Conservation (phyloP, 2,329 filamentous ascomycete genomes). For the Trichoderma polysporum region DNA sequence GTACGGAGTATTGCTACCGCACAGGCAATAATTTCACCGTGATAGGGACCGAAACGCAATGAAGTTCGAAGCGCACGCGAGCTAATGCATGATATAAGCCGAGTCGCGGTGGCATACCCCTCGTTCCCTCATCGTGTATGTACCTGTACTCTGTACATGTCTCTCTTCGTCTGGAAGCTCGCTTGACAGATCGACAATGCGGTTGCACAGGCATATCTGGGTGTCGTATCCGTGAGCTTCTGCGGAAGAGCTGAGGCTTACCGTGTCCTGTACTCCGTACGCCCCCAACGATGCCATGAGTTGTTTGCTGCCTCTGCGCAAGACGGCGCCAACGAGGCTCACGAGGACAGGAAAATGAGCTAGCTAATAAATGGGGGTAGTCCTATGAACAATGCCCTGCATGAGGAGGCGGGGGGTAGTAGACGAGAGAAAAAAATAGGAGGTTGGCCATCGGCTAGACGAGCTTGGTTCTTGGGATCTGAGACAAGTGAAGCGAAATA, state of each 20-base stretch:
- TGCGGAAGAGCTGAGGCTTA: neutral
- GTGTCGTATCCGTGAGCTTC: neutral
- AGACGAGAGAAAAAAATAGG: neutral
- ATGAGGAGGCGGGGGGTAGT: neutral
- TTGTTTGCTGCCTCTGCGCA: neutral
- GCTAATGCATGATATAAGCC: conserved; percentile 15
- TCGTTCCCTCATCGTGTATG: neutral
- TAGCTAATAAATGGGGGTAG: conserved; percentile 5
- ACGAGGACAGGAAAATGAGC: conserved; percentile 10
- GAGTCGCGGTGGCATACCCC: neutral
- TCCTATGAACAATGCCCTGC: conserved; percentile 1
- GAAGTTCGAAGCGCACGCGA: neutral
- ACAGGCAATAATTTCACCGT: conserved; percentile 5
- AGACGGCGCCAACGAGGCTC: conserved; percentile 6
- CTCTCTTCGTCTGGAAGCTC: conserved; percentile 6
- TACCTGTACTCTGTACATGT: neutral
- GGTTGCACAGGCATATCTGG: neutral
- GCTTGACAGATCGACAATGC: neutral
- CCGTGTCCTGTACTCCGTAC: conserved; percentile 4
- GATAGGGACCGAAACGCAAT: neutral
- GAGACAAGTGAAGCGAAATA: neutral
- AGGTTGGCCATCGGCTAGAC: conserved; percentile 2
- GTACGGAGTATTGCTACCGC: neutral
- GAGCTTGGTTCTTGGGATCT: neutral
- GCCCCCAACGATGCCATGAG: neutral